Conservation (phyloP, 148 eudicot species). For the Silene latifolia region DNA sequence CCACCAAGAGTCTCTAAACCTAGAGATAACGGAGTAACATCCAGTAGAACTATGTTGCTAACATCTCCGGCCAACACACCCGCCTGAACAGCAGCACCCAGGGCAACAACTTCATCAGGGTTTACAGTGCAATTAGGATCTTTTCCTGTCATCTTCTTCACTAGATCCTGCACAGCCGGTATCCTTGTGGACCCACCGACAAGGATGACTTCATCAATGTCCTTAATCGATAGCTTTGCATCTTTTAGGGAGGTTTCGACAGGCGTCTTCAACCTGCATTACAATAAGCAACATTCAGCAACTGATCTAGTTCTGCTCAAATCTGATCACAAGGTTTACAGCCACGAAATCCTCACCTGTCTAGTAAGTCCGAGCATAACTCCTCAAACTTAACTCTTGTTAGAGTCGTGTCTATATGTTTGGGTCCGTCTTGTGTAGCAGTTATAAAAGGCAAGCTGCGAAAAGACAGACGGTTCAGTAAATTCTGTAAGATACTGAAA, state of each 20-base stretch:
- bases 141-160: constrained; percentile 56
- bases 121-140: constrained; percentile 59
- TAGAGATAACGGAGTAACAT: constrained; percentile 57
- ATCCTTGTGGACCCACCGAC: constrained; percentile 78
- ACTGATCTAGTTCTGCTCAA: neutral
- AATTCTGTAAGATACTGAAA: neutral
- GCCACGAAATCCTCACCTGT: constrained; percentile 44
- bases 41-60: constrained; percentile 57
- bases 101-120: constrained; percentile 81
- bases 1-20: constrained; percentile 70
- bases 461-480: constrained; percentile 6
- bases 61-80: constrained; percentile 71
- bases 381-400: constrained; percentile 88
- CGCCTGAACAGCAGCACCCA: constrained; percentile 87
- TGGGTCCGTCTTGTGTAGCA: constrained; percentile 91
- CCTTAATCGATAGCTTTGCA: constrained; percentile 52
- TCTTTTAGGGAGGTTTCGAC: constrained; percentile 57
- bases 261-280: constrained; percentile 51
- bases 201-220: constrained; percentile 70
- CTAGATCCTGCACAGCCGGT: constrained; percentile 64
- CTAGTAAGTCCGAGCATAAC: constrained; percentile 81
- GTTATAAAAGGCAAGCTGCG: constrained; percentile 83
- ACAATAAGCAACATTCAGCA: constrained; percentile 11
- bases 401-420: constrained; percentile 83
- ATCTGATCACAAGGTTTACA: neutral